These are phyloP conservation scores for Diaporthe ampelina DNA, from an alignment of 2,329 filamentous ascomycete genomes.

Conservation along the genomic window DNA sequence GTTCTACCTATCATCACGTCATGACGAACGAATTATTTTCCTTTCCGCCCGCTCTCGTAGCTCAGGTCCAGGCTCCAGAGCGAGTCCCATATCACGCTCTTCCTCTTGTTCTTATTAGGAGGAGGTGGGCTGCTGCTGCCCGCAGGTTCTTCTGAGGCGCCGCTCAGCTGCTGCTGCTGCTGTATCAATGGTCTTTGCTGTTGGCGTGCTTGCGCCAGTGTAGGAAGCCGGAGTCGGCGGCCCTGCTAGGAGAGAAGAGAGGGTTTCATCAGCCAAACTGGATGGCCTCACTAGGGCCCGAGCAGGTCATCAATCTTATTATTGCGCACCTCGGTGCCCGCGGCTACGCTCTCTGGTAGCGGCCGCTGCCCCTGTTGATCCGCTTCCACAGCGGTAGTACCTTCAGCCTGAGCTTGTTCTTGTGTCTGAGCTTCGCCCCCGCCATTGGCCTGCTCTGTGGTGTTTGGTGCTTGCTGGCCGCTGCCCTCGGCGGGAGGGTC, in stretches of 20 bases:
- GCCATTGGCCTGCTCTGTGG: slow-evolving; percentile 51
- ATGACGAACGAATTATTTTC: slow-evolving; percentile 28
- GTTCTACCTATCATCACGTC: background rate
- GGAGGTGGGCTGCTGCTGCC: slow-evolving; percentile 49
- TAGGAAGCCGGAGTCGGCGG: slow-evolving; percentile 33
- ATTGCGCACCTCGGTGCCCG: slow-evolving; percentile 66
- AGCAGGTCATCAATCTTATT: slow-evolving; percentile 62
- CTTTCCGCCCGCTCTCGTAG: slow-evolving; percentile 59
- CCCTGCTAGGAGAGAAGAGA: slow-evolving; percentile 40
- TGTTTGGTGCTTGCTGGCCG: slow-evolving; percentile 49
- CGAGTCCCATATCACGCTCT: slow-evolving; percentile 72
- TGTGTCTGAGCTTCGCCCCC: slow-evolving; percentile 13
- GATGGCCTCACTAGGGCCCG: slow-evolving; percentile 56
- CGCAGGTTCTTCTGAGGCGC: slow-evolving; percentile 44
- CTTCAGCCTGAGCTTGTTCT: background rate
- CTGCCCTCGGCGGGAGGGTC: slow-evolving; percentile 38
- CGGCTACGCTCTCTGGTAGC: slow-evolving; percentile 42
- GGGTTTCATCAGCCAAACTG: slow-evolving; percentile 48
- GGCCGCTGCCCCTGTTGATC: slow-evolving; percentile 43
- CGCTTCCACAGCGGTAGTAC: slow-evolving; percentile 3
- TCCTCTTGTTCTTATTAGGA: slow-evolving; percentile 52
- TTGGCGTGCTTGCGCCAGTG: slow-evolving; percentile 32
- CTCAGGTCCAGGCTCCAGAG: slow-evolving; percentile 73
- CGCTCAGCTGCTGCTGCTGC: slow-evolving; percentile 55
- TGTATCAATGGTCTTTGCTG: slow-evolving; percentile 22